Evolutionary conservation across 2,329 filamentous ascomycete species (phyloP).

Genomic region (Parascedosporium putredinis): DNA sequence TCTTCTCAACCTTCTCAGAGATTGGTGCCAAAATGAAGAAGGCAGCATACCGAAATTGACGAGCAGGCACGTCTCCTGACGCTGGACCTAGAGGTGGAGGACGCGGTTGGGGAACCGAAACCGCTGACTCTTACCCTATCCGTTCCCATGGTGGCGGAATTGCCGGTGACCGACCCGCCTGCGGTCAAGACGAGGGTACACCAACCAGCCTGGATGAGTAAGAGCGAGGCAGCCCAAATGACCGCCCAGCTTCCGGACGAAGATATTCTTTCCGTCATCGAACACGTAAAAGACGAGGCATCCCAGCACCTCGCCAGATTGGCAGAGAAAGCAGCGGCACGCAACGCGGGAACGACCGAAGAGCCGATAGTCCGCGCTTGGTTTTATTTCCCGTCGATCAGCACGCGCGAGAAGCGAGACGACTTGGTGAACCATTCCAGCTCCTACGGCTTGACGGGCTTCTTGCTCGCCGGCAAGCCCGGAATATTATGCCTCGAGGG

Average conservation of each 20-base stretch:
- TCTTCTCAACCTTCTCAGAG: conserved; percentile 13
- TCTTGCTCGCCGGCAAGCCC: conserved; percentile 50
- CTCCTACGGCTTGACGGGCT: conserved; percentile 42
- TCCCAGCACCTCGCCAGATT: conserved; percentile 18
- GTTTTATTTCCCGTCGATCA: conserved; percentile 55
- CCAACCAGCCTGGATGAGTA: conserved; percentile 42
- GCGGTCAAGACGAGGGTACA: conserved; percentile 30
- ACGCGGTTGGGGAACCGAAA: conserved; percentile 6
- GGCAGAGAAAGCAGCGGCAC: conserved; percentile 7
- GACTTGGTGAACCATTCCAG: conserved; percentile 46
- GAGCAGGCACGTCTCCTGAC: conserved; percentile 14
- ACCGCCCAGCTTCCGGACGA: conserved; percentile 28
- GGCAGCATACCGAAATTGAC: conserved; percentile 7
- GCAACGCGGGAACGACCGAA: no score
- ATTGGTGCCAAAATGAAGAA: conserved; percentile 15
- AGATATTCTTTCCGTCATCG: conserved; percentile 29
- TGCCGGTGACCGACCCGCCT: conserved; percentile 25
- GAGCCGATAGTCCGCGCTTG: conserved; percentile 38
- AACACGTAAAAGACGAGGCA: conserved; percentile 14
- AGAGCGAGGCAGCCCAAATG: conserved; percentile 30
- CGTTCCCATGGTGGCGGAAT: conserved; percentile 19
- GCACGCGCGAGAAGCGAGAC: conserved; percentile 46
- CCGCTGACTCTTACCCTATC: conserved; percentile 23
- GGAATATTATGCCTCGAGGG: conserved; percentile 44
- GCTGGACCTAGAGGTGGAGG: conserved; percentile 17